phyloP scores from a whole-genome alignment of 208 protist species.

The Acanthamoeba healyi region DNA sequence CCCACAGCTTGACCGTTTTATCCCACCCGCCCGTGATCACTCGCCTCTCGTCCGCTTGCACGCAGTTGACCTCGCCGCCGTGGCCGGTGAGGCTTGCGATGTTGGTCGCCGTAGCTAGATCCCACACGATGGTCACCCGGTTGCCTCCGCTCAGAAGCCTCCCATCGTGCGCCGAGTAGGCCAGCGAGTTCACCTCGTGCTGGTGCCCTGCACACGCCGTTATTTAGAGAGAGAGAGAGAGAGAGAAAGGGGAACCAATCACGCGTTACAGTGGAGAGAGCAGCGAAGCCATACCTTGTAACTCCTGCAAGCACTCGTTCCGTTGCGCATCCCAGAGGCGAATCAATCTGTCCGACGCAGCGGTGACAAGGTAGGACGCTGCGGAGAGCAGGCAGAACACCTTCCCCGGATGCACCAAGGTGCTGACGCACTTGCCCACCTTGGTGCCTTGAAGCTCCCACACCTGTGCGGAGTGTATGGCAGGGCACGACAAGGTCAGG shows the following conservation, averaged over 20 bases:
- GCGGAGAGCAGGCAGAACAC: background rate
- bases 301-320: background rate
- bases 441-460: background rate
- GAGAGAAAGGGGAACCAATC: too few relatives aligned
- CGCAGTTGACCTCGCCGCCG: slow-evolving; percentile 32
- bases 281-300: background rate
- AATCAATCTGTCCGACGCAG: background rate
- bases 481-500: background rate
- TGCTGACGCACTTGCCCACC: slow-evolving; percentile 9
- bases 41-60: background rate
- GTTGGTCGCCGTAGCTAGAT: background rate
- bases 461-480: background rate
- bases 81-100: background rate
- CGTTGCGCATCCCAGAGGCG: background rate
- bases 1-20: slow-evolving; percentile 58
- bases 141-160: background rate
- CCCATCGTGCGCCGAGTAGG: background rate
- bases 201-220: background rate
- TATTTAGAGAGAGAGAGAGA: too few relatives aligned
- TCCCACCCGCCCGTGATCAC: slow-evolving; percentile 50
- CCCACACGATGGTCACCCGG: background rate
- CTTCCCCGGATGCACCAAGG: background rate
- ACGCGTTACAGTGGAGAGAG: background rate
- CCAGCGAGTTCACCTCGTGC: background rate
- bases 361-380: background rate